These are phyloP conservation scores for Vaccinium myrtillus DNA, from an alignment of 148 eudicot species.

Conservation along the genomic window DNA sequence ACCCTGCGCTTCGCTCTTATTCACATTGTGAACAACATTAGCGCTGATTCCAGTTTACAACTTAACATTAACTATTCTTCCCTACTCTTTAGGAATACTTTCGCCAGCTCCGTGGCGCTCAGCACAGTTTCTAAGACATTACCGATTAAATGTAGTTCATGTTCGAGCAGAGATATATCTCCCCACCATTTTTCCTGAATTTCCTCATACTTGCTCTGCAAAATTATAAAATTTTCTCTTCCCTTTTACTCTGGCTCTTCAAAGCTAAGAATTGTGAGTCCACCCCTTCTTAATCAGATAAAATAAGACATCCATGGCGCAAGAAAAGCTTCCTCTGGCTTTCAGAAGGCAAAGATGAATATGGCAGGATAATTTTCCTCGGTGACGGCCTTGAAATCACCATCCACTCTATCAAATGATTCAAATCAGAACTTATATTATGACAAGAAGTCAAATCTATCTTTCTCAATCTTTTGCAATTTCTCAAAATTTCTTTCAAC, in stretches of 20 bases:
- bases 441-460: slow-evolving; percentile 46
- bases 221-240: too few relatives aligned
- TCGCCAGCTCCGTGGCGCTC: too few relatives aligned
- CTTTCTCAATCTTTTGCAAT: slow-evolving; percentile 51
- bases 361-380: too few relatives aligned
- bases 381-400: too few relatives aligned
- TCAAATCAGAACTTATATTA: slow-evolving; percentile 28
- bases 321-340: slow-evolving; percentile 35
- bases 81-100: too few relatives aligned
- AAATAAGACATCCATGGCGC: slow-evolving; percentile 58
- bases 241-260: neutral
- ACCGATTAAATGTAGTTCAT: neutral
- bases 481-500: slow-evolving; percentile 7
- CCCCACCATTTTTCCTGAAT: neutral
- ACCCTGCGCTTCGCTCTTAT: slow-evolving; percentile 22
- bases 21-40: neutral
- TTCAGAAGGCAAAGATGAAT: too few relatives aligned
- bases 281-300: neutral
- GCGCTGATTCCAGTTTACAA: too few relatives aligned
- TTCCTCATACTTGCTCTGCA: neutral
- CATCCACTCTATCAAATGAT: slow-evolving; percentile 29
- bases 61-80: too few relatives aligned
- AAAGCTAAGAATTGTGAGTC: neutral
- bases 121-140: too few relatives aligned
- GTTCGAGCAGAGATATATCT: neutral